These are phyloP conservation scores for Ustilago hordei DNA, from an alignment of 1,284 basidiomycete genomes.

Conservation along the genomic window DNA sequence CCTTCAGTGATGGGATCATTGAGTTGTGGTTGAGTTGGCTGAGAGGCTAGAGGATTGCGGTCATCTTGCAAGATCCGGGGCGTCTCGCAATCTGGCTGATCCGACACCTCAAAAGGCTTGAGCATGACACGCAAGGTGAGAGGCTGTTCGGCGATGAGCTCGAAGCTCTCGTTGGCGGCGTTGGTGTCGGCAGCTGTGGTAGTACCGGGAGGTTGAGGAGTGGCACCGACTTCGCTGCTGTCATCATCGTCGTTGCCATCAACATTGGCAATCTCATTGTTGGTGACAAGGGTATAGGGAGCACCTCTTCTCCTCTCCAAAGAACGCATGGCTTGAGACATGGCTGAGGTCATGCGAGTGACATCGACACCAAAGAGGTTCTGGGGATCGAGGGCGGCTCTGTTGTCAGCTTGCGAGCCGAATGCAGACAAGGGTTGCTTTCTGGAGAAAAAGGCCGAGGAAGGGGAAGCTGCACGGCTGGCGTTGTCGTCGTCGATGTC, in stretches of 20 bases:
- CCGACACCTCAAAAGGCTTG: constrained; percentile 49
- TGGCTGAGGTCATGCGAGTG: constrained; percentile 41
- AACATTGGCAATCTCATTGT: constrained; percentile 34
- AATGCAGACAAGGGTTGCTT: constrained; percentile 18
- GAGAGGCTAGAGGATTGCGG: constrained; percentile 33
- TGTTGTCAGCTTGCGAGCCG: constrained; percentile 13
- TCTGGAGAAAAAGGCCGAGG: constrained; percentile 23
- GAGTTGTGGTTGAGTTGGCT: constrained; percentile 24
- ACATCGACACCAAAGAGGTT: constrained; percentile 50
- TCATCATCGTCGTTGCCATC: constrained; percentile 38
- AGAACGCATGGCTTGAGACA: constrained; percentile 52
- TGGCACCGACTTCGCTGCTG: constrained; percentile 29
- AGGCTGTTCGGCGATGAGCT: constrained; percentile 53
- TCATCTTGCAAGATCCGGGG: constrained; percentile 32
- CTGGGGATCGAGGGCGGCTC: constrained; percentile 36
- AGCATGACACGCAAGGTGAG: constrained; percentile 51
- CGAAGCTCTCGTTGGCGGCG: constrained; percentile 48
- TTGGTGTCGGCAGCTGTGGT: constrained; percentile 35
- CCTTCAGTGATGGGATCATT: constrained; percentile 51
- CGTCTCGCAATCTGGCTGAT: constrained; percentile 43
- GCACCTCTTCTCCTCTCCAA: constrained; percentile 39
- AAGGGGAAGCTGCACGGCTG: constrained; percentile 15
- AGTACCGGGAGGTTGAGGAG: constrained; percentile 33
- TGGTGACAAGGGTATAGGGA: constrained; percentile 51
- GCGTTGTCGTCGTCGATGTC: constrained; percentile 15